A percentile compares a stretch with the other conserved stretches of the same genome.
Conservation (phyloP, 192 early-diverging fungal genomes). For the Rhizoclosmatium globosum region DNA sequence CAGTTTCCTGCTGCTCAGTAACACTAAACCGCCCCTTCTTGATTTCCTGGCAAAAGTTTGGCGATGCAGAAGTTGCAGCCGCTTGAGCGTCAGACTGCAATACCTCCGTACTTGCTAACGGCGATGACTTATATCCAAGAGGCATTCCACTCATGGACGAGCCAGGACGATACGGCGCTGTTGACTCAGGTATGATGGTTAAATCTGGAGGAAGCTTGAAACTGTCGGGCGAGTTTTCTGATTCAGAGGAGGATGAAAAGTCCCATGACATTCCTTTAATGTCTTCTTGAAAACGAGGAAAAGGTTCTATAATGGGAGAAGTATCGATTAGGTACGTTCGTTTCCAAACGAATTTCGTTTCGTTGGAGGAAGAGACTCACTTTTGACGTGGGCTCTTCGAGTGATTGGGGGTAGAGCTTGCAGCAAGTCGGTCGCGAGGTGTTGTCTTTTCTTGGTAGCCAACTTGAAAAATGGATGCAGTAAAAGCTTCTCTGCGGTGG, state of each 20-base stretch:
- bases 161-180: background rate
- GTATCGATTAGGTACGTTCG: background rate
- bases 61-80: conserved; percentile 12
- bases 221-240: background rate
- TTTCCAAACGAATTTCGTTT: background rate
- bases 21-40: conserved; percentile 83
- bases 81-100: too few species aligned
- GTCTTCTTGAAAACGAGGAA: conserved; percentile 34
- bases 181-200: background rate
- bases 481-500: conserved; percentile 78
- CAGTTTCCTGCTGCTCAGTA: conserved; percentile 41
- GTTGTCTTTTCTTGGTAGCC: conserved; percentile 70
- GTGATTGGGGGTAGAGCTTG: conserved; percentile 73
- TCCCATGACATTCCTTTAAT: conserved; percentile 72
- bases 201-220: background rate
- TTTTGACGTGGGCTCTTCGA: conserved; percentile 67
- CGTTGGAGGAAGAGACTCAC: conserved; percentile 31
- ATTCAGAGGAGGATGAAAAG: conserved; percentile 47
- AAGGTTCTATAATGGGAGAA: conserved; percentile 8
- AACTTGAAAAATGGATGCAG: conserved; percentile 82
- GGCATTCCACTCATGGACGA: too few species aligned
- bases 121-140: conserved; percentile 5
- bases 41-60: conserved; percentile 47
- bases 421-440: conserved; percentile 66
- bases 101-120: background rate